Percentiles rank a stretch among this genome's conserved stretches.
These are phyloP conservation scores for Purpureocillium lavendulum DNA, from an alignment of 2,329 filamentous ascomycete species.

Conservation along the genomic window DNA sequence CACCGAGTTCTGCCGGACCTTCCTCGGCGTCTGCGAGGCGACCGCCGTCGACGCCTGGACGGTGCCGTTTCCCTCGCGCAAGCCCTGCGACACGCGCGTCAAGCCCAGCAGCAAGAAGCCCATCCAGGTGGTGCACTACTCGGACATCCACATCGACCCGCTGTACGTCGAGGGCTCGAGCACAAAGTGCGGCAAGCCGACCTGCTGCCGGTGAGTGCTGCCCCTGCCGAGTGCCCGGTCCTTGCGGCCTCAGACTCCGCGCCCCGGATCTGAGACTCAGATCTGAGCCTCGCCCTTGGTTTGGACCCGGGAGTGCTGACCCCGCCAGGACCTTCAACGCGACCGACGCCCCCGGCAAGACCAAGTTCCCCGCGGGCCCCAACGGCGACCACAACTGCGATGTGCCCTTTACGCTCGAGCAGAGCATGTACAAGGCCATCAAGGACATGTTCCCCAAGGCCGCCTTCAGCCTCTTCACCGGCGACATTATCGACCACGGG, in stretches of 20 bases:
- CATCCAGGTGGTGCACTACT: conserved; percentile 47
- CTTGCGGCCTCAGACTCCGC: too few species aligned
- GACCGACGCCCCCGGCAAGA: conserved; percentile 34
- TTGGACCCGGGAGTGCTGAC: too few species aligned
- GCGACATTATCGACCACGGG: conserved; percentile 46
- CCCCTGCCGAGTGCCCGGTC: conserved; percentile 7
- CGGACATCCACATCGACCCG: conserved; percentile 50
- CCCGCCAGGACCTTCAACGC: conserved; percentile 20
- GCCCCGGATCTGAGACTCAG: too few species aligned
- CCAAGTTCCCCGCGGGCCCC: conserved; percentile 36
- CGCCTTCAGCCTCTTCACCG: conserved; percentile 47
- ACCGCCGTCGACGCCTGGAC: conserved; percentile 33
- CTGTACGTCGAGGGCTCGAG: conserved; percentile 43
- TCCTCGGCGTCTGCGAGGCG: conserved; percentile 42
- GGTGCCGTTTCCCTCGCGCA: conserved; percentile 32
- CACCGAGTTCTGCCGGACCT: conserved; percentile 40
- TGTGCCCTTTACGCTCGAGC: conserved; percentile 37
- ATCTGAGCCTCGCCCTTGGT: too few species aligned
- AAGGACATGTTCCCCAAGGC: conserved; percentile 32
- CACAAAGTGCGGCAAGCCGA: conserved; percentile 46
- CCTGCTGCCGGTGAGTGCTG: conserved; percentile 43
- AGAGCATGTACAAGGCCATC: conserved; percentile 47
- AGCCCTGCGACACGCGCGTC: conserved; percentile 22
- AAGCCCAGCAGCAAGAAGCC: conserved; percentile 33
- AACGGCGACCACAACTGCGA: conserved; percentile 46